A percentile compares a stretch with the other conserved stretches of the same genome.
These are phyloP conservation scores for Solanum infundibuliforme DNA, from an alignment of 257 asterid species.

Conservation along the genomic window DNA sequence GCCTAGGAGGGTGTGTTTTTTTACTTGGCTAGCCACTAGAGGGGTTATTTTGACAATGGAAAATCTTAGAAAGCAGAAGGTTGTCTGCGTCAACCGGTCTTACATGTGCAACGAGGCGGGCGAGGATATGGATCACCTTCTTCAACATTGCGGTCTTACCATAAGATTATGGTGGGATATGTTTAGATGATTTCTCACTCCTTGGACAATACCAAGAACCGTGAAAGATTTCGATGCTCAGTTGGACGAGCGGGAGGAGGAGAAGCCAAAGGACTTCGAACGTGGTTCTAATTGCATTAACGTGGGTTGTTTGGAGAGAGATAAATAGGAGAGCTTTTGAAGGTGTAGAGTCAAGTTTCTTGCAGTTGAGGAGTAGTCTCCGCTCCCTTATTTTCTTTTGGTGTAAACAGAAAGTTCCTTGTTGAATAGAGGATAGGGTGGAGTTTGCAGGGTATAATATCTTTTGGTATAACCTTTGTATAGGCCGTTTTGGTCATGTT, in stretches of 20 bases:
- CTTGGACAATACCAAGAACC: background rate
- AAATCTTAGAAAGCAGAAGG: background rate
- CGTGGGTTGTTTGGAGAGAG: background rate
- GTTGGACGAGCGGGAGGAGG: background rate
- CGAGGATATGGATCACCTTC: background rate
- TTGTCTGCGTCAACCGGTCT: background rate
- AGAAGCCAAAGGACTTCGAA: background rate
- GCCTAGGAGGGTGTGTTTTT: background rate
- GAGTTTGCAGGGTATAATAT: background rate
- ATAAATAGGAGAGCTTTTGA: background rate
- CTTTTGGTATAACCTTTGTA: background rate
- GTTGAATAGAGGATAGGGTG: background rate
- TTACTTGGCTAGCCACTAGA: background rate
- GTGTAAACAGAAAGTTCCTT: background rate
- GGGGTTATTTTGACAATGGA: background rate
- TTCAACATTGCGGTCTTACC: background rate
- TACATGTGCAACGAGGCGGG: background rate
- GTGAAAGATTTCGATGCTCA: background rate
- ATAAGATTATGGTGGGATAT: background rate
- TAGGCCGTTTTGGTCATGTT: background rate
- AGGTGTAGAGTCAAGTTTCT: background rate
- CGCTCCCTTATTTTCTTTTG: background rate
- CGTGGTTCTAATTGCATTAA: background rate
- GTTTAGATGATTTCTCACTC: background rate
- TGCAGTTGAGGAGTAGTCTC: background rate